Evolutionary conservation across 192 early-diverging fungal genomes (phyloP).

Genomic region (Spinellus fusiger): DNA sequence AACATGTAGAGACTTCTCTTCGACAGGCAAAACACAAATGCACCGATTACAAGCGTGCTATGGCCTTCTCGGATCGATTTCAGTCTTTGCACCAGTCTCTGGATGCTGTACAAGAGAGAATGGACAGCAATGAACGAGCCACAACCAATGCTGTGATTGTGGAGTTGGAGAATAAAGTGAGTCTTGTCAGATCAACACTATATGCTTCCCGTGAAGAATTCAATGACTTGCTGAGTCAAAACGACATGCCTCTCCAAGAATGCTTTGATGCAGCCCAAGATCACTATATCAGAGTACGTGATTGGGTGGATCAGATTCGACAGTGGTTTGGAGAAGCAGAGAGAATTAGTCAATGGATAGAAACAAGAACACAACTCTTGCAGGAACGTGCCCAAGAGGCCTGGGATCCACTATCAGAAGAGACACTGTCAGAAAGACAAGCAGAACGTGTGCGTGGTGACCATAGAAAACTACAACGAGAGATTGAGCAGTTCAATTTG

Average conservation of each 20-base stretch:
- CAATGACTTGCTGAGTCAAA: slow-evolving; percentile 12
- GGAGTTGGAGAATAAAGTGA: slow-evolving; percentile 23
- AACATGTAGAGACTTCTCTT: background rate
- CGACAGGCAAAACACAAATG: background rate
- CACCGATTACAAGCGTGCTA: slow-evolving; percentile 1
- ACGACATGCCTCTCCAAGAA: background rate
- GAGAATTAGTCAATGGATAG: slow-evolving; percentile 40
- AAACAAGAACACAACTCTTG: slow-evolving; percentile 27
- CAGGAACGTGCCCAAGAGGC: slow-evolving; percentile 12
- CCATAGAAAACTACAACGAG: slow-evolving; percentile 26
- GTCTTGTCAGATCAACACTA: slow-evolving; percentile 10
- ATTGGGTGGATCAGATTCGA: slow-evolving; percentile 30
- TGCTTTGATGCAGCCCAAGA: slow-evolving; percentile 6
- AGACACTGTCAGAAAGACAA: background rate
- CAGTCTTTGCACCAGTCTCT: slow-evolving; percentile 1
- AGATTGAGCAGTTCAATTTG: slow-evolving; percentile 36
- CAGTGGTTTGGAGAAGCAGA: slow-evolving; percentile 41
- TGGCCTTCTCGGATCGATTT: background rate
- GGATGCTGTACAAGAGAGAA: slow-evolving; percentile 16
- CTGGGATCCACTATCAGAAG: slow-evolving; percentile 22
- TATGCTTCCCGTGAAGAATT: slow-evolving; percentile 13
- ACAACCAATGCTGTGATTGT: slow-evolving; percentile 27
- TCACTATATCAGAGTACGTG: slow-evolving; percentile 18
- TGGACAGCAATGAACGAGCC: slow-evolving; percentile 22
- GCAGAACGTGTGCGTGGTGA: slow-evolving; percentile 21